A percentile compares a stretch with the other conserved stretches of the same genome.
Conservation (phyloP, 495 filamentous ascomycete species). For the Neurospora intermedia region DNA sequence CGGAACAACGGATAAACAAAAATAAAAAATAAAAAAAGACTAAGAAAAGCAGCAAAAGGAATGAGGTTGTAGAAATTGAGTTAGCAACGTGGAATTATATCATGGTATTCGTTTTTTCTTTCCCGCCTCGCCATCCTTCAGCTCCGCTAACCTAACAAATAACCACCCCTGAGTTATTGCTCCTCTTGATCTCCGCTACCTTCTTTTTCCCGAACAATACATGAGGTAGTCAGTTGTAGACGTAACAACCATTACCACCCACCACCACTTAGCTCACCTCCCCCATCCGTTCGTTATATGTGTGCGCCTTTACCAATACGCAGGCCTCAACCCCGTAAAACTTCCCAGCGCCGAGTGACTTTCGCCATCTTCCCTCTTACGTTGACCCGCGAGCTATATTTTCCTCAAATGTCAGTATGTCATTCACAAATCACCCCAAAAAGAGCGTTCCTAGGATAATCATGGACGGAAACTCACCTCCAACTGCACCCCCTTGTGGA, state of each 20-base stretch:
- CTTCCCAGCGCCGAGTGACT: slow-evolving; percentile 46
- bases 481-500: slow-evolving; percentile 84
- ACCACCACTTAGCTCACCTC: not conserved
- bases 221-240: not conserved
- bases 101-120: not conserved
- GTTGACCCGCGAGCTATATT: slow-evolving; percentile 55
- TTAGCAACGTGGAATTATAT: not conserved
- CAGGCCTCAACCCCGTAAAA: slow-evolving; percentile 59
- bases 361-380: slow-evolving; percentile 59
- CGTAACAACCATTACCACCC: not conserved
- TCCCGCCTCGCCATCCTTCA: not conserved
- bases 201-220: not conserved
- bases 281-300: not conserved
- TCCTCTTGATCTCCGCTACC: not conserved
- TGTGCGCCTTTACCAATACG: slow-evolving; percentile 47
- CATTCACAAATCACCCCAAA: not conserved
- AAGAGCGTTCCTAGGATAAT: not conserved
- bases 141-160: not conserved
- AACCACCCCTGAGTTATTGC: not conserved
- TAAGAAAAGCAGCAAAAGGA: not conserved
- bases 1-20: not conserved
- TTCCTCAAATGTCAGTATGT: not conserved
- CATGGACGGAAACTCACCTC: slow-evolving; percentile 41
- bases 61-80: not conserved
- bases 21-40: no score